Evolutionary conservation across 345 rosid species (phyloP).

Genomic region (Rhizophora mangle): DNA sequence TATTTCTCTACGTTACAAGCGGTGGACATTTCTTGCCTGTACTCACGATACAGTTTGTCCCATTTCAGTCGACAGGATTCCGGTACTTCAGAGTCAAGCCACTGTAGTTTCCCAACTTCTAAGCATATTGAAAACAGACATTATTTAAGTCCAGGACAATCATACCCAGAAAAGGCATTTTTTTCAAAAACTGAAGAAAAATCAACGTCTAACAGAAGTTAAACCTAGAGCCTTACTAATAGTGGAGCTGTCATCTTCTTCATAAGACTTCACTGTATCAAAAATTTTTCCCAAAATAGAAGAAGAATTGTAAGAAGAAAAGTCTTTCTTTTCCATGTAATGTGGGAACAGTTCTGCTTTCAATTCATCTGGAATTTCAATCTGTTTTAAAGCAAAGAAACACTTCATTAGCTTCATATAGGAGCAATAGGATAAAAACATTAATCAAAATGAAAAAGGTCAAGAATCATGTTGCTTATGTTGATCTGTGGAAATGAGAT

Average conservation of each 20-base stretch:
- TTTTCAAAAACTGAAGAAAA: background rate
- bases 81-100: constrained; percentile 33
- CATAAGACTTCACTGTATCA: constrained; percentile 37
- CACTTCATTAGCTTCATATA: background rate
- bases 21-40: constrained; percentile 46
- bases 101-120: constrained; percentile 45
- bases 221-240: constrained; percentile 33
- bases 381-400: constrained; percentile 24
- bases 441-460: background rate
- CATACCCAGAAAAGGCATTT: too few species aligned
- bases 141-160: too few species aligned
- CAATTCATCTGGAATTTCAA: constrained; percentile 44
- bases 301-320: constrained; percentile 43
- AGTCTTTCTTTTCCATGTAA: constrained; percentile 43
- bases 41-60: constrained; percentile 30
- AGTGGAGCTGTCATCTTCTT: constrained; percentile 19
- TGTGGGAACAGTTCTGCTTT: constrained; percentile 51
- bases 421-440: background rate
- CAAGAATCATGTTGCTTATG: too few species aligned
- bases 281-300: constrained; percentile 66
- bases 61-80: constrained; percentile 26
- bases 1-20: constrained; percentile 18
- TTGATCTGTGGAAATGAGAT: too few species aligned
- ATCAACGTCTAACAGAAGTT: too few species aligned
- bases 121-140: too few species aligned